Conservation (phyloP, 225 moss, liverwort and hornwort species). For the Ulota crispa region DNA sequence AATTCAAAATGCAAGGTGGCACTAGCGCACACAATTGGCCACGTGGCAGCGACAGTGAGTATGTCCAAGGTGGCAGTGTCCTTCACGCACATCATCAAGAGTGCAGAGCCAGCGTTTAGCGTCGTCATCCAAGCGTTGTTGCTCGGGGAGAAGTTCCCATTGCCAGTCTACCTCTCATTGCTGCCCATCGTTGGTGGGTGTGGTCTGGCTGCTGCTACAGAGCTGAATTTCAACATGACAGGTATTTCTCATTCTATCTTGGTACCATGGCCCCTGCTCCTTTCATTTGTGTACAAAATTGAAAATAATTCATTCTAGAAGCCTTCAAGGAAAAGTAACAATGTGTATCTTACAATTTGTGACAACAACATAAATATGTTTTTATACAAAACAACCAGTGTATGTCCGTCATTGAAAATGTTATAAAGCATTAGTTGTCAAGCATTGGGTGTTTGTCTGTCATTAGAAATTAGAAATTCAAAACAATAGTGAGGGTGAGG, state of each 20-base stretch:
- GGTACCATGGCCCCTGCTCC: background rate
- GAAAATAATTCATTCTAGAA: background rate
- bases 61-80: conserved; percentile 97
- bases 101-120: conserved; percentile 89
- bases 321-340: background rate
- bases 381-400: background rate
- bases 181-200: conserved; percentile 89
- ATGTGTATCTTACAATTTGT: background rate
- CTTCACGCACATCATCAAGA: conserved; percentile 93
- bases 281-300: background rate
- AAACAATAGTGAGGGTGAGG: too few relatives aligned
- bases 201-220: conserved; percentile 82
- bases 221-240: conserved; percentile 81
- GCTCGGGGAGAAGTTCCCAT: conserved; percentile 62
- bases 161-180: conserved; percentile 71
- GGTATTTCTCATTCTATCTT: conserved; percentile 36
- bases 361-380: background rate
- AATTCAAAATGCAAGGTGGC: conserved; percentile 50
- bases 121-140: conserved; percentile 68
- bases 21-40: conserved; percentile 81
- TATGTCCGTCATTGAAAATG: too few relatives aligned
- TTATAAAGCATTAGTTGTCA: too few relatives aligned
- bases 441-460: too few relatives aligned
- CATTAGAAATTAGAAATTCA: too few relatives aligned
- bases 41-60: conserved; percentile 88